Evolutionary conservation across 345 rosid genomes (phyloP), one percentile per base, ranked within the genome.

Genomic region (Eucalyptus fibrosa): DNA sequence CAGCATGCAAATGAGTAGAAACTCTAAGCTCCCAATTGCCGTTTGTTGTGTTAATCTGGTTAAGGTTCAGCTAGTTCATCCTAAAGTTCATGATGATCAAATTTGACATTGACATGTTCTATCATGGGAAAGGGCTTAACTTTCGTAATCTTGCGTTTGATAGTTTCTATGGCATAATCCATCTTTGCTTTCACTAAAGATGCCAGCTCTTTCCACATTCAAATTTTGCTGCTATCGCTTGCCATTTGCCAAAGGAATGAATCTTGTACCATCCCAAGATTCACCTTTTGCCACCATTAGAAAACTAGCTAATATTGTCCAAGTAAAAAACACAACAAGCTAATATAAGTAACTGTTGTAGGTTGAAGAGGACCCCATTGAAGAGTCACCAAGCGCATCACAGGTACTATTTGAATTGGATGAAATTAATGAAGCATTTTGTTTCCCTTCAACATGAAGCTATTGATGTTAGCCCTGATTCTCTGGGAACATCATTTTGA

Each of bases 361-460:
- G 96, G 92, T 89, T 67, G 94, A 92, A 86, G 94, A 90, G 50
- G 96, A 92, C 23, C 92, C 91, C 90, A 91, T 93, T 87, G 93
- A 94, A 90, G 94, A 92, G 89, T 89, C 91, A 86, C 92, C 96
- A 59, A 93, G 91, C 94, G 86, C 94, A 86, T 90, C 94, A 16
- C 89, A 93, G 97, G 97, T 93, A 86, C 34, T 88, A 50, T 15
- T 83, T 89, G 28, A 77, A 77, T 77, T 21, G 28, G 47, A 40
- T 37, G 28, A 24, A 77, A 77, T 77, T 77, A 77, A 18, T 37
- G 45, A 37, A 21, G 45, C 28, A 77, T 77, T 77, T 77, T 77
- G 28, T 77, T 86, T 44, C 44, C 17, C 44, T 77, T 37, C 85
- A 23, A 40, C 30, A 40, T 23, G 30, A 40, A 21, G 16, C 47